Conservation (phyloP, 352 stramenopile species). For the Phytophthora lateralis region DNA sequence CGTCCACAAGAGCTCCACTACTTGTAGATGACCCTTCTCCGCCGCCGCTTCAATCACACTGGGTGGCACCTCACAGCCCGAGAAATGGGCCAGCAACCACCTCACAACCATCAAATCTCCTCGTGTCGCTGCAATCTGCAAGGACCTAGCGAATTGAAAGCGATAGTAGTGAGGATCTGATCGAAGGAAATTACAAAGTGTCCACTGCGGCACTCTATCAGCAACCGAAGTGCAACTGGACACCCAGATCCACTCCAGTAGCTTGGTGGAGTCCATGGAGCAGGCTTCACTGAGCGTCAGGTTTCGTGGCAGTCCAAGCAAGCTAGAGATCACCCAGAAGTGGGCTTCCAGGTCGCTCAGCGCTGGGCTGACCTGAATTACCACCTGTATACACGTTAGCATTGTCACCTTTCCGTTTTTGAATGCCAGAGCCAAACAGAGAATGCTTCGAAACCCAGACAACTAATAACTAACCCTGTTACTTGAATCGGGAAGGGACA, state of each 20-base stretch:
- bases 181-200: slow-evolving; percentile 1
- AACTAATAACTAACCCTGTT: no score
- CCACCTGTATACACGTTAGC: not conserved
- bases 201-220: no score
- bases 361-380: not conserved
- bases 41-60: not conserved
- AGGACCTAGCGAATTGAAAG: not conserved
- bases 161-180: slow-evolving; percentile 2
- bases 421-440: no score
- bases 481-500: no score
- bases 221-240: not conserved
- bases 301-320: slow-evolving; percentile 1
- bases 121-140: no score
- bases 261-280: no score
- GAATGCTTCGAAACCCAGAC: no score
- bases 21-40: not conserved
- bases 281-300: not conserved
- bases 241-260: no score
- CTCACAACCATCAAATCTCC: not conserved
- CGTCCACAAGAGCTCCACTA: not conserved
- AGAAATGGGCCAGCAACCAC: slow-evolving; percentile 6
- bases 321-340: not conserved
- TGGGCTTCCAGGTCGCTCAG: not conserved
- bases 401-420: not conserved
- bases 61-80: not conserved